Base-by-base conservation (phyloP, 2,329 filamentous ascomycete genomes). In the Verticillium tricorpus region DNA sequence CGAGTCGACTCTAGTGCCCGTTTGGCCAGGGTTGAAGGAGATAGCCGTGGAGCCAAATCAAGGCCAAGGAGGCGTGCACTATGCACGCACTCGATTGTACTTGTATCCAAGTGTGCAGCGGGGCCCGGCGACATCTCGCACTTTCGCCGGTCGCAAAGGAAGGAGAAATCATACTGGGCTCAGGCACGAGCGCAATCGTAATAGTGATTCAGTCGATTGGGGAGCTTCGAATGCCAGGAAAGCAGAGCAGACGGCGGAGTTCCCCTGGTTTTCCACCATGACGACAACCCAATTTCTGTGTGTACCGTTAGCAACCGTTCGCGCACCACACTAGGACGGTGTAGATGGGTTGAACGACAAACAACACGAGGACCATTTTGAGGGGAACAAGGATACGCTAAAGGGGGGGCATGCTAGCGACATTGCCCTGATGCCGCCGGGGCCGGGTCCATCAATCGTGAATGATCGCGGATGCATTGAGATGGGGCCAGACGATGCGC, bases 381-480 rank as follows among this genome's bases (percentile, higher is more conserved):
- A 56, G 19, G 54, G 28, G 11, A 31, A 22, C 14, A 56, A 14
- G 52, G 19, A 56, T 6, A 15, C 37, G 37, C 37, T 40, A 40
- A 40, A 40, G 37, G 17, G 40, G 40, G 40, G 40, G n/a, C 40
- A 50, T 50, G 40, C 40, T 50, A n/a, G 40, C 40, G 19, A 50
- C 11, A 22, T 11, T 50, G 40, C 17, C 40, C 40, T 22, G 40
- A 22, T 50, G 40, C 40, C 40, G 40, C 19, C 11, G 40, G 40
- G 40, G 40, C 40, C 40, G 40, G 37, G 54, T 22, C 54, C 34
- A 56, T 32, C 54, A 56, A 56, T 56, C 28, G 28, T 35, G 54
- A 56, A 34, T 32, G 54, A 62, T 64, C 63, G 63, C 63, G 60
- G 62, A 65, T 65, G 63, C 60, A 58, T 61, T 60, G 58, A 60